Evolutionary conservation across 1,284 basidiomycete genomes (phyloP).

Genomic region (Marasmius sp.): DNA sequence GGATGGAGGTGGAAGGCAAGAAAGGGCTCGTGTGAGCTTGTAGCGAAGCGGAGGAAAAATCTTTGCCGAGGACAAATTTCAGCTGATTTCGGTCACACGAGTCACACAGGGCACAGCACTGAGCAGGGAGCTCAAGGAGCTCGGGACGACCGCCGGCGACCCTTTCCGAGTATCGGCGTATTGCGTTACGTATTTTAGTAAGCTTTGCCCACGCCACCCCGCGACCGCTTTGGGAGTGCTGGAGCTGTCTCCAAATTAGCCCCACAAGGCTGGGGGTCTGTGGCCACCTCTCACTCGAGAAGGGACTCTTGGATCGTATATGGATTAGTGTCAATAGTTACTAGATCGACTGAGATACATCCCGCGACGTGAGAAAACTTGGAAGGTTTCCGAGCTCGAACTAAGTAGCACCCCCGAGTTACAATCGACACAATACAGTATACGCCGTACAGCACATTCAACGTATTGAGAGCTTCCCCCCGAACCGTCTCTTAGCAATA

Average conservation of each 20-base stretch:
- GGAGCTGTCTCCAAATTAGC: no score
- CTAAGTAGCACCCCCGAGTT: no score
- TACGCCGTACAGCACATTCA: slow-evolving; percentile 21
- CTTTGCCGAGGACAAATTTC: background rate
- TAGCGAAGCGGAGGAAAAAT: background rate
- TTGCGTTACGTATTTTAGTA: background rate
- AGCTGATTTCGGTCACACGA: background rate
- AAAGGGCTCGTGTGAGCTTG: slow-evolving; percentile 9
- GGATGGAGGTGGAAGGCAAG: background rate
- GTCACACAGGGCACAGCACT: background rate
- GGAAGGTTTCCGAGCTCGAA: no score
- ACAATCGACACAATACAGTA: no score
- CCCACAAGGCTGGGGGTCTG: no score
- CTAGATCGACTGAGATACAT: no score
- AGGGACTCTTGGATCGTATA: no score
- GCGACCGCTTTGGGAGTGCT: no score
- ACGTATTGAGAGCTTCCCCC: slow-evolving; percentile 55
- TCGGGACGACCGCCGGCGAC: background rate
- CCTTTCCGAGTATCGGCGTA: background rate
- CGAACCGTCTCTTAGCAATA: slow-evolving; percentile 61
- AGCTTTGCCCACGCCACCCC: background rate
- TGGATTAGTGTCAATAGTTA: no score
- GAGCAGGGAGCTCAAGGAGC: background rate
- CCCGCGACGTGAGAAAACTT: no score
- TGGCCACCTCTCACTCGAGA: no score